Conservation (phyloP, 2,329 filamentous ascomycete genomes). For the Fusarium globosum region DNA sequence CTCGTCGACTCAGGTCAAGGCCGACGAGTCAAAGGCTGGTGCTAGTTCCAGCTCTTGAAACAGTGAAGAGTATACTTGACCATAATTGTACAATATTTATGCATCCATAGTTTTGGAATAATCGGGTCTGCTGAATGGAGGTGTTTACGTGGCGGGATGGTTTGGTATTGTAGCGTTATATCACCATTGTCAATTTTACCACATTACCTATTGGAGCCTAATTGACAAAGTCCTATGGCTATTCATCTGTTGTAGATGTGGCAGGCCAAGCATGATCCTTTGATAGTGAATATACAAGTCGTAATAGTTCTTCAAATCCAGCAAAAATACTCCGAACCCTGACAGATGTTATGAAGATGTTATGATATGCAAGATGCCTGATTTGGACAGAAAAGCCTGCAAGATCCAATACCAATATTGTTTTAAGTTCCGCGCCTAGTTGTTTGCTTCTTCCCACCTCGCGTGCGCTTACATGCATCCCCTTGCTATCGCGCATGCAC, state of each 20-base stretch:
- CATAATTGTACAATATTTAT: conserved; percentile 36
- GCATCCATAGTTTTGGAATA: conserved; percentile 32
- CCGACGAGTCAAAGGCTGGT: conserved; percentile 42
- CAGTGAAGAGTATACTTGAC: conserved; percentile 3
- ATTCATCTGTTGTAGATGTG: neutral
- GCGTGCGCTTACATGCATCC: conserved; percentile 23
- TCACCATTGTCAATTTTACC: conserved; percentile 8
- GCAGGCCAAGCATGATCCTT: no score
- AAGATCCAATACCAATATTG: neutral
- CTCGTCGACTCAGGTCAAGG: conserved; percentile 44
- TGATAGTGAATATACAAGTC: no score
- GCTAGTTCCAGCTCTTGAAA: conserved; percentile 33
- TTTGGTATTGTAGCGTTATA: conserved; percentile 30
- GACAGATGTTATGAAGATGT: neutral
- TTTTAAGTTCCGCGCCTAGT: neutral
- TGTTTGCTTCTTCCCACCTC: conserved; percentile 4
- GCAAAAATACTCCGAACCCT: neutral
- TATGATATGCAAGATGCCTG: neutral
- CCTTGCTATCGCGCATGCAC: conserved; percentile 11
- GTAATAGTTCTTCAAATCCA: neutral
- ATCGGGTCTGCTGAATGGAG: conserved; percentile 17
- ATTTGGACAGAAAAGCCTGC: neutral
- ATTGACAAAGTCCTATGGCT: no score
- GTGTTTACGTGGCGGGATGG: conserved; percentile 19
- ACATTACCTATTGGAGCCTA: neutral